Evolutionary conservation across 768 basidiomycete species (phyloP).

Genomic region (Rhodotorula diobovata): DNA sequence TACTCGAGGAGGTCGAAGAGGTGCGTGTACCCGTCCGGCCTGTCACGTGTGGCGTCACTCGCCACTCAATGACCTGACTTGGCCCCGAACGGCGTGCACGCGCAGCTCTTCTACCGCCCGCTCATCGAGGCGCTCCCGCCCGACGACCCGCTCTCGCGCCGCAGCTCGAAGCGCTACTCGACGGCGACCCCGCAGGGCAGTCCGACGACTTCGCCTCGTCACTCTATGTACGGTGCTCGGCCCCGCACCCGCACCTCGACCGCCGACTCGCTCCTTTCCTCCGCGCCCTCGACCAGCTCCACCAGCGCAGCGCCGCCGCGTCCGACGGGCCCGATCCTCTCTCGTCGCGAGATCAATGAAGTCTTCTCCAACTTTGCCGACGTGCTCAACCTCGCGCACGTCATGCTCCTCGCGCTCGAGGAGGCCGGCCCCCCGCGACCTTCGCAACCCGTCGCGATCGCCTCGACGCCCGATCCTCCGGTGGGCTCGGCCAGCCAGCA

Average conservation of each 20-base stretch:
- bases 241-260: slow-evolving; percentile 15
- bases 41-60: neutral
- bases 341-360: slow-evolving; percentile 30
- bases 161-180: slow-evolving; percentile 12
- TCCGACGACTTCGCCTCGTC: slow-evolving; percentile 3
- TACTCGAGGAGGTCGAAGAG: slow-evolving; percentile 38
- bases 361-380: slow-evolving; percentile 43
- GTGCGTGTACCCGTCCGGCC: neutral
- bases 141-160: slow-evolving; percentile 13
- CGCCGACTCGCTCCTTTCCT: neutral
- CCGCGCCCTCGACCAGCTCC: neutral
- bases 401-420: slow-evolving; percentile 36
- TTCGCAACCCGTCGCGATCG: slow-evolving; percentile 8
- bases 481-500: neutral
- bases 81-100: neutral
- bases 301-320: neutral
- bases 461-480: neutral
- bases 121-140: slow-evolving; percentile 8
- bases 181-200: neutral
- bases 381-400: slow-evolving; percentile 37
- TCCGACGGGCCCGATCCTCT: slow-evolving; percentile 21
- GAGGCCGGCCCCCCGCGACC: slow-evolving; percentile 25
- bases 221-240: neutral
- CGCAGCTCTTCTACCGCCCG: slow-evolving; percentile 37
- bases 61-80: too few relatives aligned